Conservation (phyloP, 768 basidiomycete genomes). For the Crepidotus variabilis region DNA sequence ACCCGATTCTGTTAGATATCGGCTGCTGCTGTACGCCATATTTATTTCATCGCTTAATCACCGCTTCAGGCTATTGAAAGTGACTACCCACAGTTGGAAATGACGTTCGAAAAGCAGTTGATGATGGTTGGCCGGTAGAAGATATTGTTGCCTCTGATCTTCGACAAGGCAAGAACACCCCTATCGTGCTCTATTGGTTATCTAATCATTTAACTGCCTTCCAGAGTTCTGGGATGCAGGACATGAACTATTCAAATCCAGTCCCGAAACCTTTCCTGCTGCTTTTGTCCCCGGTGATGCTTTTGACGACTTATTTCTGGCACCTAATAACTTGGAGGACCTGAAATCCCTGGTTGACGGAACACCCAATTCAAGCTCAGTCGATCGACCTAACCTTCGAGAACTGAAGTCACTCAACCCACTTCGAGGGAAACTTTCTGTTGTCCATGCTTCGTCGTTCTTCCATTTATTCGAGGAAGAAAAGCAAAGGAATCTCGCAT, state of each 20-base stretch:
- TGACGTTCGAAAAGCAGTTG: constrained; percentile 32
- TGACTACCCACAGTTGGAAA: constrained; percentile 31
- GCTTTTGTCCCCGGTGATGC: constrained; percentile 53
- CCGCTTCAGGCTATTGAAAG: not conserved
- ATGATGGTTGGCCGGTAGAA: constrained; percentile 35
- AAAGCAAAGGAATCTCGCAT: constrained; percentile 25
- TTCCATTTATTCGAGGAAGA: constrained; percentile 35
- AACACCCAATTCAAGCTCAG: not conserved
- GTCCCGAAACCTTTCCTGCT: constrained; percentile 47
- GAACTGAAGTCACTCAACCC: constrained; percentile 22
- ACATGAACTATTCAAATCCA: constrained; percentile 55
- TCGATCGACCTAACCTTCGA: constrained; percentile 9
- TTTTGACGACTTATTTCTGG: constrained; percentile 43
- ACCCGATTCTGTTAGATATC: constrained; percentile 37
- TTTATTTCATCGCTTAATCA: too few species aligned
- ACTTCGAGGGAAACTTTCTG: constrained; percentile 40
- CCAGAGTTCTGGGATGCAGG: constrained; percentile 61
- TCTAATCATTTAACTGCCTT: not conserved
- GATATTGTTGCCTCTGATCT: constrained; percentile 36
- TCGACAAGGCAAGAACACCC: constrained; percentile 19
- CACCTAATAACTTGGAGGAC: constrained; percentile 16
- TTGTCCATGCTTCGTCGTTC: constrained; percentile 36
- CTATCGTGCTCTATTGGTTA: not conserved
- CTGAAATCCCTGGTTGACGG: constrained; percentile 12
- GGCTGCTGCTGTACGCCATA: constrained; percentile 38